Evolutionary conservation across 2,329 filamentous ascomycete species (phyloP).

Genomic region (Stemphylium beticola): DNA sequence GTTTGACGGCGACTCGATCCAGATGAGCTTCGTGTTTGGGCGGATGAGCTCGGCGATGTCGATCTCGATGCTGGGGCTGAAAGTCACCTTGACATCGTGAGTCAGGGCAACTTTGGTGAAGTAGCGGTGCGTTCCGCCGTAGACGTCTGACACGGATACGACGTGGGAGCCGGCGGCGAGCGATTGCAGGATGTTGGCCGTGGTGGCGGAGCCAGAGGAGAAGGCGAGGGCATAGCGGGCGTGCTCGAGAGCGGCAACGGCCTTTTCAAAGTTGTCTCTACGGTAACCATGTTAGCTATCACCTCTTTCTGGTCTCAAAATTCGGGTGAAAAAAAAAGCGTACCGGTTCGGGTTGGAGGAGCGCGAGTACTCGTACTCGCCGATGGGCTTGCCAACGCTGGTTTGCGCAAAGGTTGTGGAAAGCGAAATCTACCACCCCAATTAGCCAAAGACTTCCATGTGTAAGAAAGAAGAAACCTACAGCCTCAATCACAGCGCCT

Average conservation of each 20-base stretch:
- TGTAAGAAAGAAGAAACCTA: constrained; percentile 41
- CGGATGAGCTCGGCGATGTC: constrained; percentile 86
- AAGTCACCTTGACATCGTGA: constrained; percentile 92
- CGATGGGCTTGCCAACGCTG: constrained; percentile 83
- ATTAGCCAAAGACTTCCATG: not conserved
- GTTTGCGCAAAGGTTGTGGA: constrained; percentile 97
- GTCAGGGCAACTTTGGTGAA: constrained; percentile 97
- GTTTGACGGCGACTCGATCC: constrained; percentile 96
- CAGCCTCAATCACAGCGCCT: constrained; percentile 91
- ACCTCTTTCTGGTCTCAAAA: not conserved
- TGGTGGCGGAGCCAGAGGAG: constrained; percentile 91
- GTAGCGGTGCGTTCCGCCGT: constrained; percentile 97
- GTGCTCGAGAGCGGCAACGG: constrained; percentile 89
- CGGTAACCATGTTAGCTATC: constrained; percentile 15
- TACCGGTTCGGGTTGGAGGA: constrained; percentile 89
- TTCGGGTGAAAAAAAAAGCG: constrained; percentile 13
- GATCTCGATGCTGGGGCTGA: constrained; percentile 89
- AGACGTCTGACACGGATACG: constrained; percentile 95
- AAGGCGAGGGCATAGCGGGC: constrained; percentile 93
- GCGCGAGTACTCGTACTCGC: constrained; percentile 89
- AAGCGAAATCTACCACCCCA: constrained; percentile 72
- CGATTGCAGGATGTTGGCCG: constrained; percentile 90
- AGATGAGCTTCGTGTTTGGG: constrained; percentile 88
- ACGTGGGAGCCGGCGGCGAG: constrained; percentile 91
- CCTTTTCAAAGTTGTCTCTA: constrained; percentile 88